Base-by-base conservation (phyloP, 495 filamentous ascomycete species). In the Penicillium pulvis region DNA sequence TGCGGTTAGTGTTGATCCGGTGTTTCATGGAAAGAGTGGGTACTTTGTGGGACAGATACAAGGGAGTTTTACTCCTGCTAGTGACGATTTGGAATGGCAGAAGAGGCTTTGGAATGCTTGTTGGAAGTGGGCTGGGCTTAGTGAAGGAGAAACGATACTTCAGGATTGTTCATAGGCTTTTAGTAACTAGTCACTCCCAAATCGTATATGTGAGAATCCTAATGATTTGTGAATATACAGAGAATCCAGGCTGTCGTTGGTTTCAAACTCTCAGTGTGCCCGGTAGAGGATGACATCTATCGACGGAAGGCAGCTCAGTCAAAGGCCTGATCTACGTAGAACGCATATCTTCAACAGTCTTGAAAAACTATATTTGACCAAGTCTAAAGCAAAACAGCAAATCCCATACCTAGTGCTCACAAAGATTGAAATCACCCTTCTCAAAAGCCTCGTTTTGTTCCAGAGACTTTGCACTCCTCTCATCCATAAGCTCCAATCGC, bases 401-500 rank as follows among this genome's bases (percentile, higher is more conserved):
- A 12, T 36, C 9, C 3, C 12, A 3, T 2, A 9, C 14, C 33
- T 36, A 36, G 33, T 75, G 68, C 57, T 71, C 68, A 54, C 72
- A 73, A 7, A 71, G 60, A 45, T 4, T 20, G 30, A 75, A 72
- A 3, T 33, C 12, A 0, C 58, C 62, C 1, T 1, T 48, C 23
- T 67, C 57, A 62, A 66, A 73, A 1, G 26, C 23, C 2, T 58
- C 6, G 45, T 70, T 70, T 1, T 60, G 46, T 2, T 35, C n/a
- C 19, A 51, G 51, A 17, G 60, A 48, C 35, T 45, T 60, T 0
- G 43, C 28, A 14, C 63, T 71, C 8, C 80, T 70, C 62, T 81
- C 81, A 9, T 73, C 57, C 78, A 84, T 85, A 31, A 86, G 64
- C 62, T 77, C 58, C 9, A 74, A 41, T 19, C 79, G 61, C 42